phyloP scores from a whole-genome alignment of 306 rosid genomes.

The Crataegus laevigata region DNA sequence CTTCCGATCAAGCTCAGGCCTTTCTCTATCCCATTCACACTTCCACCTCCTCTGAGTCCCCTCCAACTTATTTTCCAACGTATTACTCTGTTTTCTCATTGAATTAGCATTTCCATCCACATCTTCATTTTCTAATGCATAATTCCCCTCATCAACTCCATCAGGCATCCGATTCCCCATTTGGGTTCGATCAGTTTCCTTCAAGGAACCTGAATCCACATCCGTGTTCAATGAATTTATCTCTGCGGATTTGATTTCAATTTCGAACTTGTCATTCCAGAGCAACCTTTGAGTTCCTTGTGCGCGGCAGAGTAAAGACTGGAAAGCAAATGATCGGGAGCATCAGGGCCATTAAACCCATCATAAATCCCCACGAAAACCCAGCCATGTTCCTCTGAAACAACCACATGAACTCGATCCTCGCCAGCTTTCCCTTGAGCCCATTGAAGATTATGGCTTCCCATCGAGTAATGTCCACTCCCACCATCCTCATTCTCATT shows the following conservation, averaged over 20 bases:
- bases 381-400: conserved; percentile 76
- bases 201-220: neutral
- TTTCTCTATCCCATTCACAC: conserved; percentile 37
- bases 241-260: neutral
- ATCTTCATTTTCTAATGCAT: neutral
- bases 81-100: conserved; percentile 1
- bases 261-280: conserved; percentile 27
- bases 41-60: conserved; percentile 22
- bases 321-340: conserved; percentile 65
- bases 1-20: conserved; percentile 15
- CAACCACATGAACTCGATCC: conserved; percentile 72
- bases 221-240: conserved; percentile 11
- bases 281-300: conserved; percentile 45
- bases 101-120: neutral
- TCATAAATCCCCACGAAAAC: conserved; percentile 80
- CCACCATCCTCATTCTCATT: conserved; percentile 17
- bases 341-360: conserved; percentile 92
- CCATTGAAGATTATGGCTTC: conserved; percentile 54
- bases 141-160: conserved; percentile 1
- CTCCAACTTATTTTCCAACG: conserved; percentile 1
- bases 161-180: neutral
- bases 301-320: conserved; percentile 48
- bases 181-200: conserved; percentile 3
- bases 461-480: conserved; percentile 18
- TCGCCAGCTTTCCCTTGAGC: conserved; percentile 87